A percentile compares a stretch with the other conserved stretches of the same genome.
These are phyloP conservation scores for Microdochium paspali DNA, from an alignment of 2,329 filamentous ascomycete genomes.

Conservation along the genomic window DNA sequence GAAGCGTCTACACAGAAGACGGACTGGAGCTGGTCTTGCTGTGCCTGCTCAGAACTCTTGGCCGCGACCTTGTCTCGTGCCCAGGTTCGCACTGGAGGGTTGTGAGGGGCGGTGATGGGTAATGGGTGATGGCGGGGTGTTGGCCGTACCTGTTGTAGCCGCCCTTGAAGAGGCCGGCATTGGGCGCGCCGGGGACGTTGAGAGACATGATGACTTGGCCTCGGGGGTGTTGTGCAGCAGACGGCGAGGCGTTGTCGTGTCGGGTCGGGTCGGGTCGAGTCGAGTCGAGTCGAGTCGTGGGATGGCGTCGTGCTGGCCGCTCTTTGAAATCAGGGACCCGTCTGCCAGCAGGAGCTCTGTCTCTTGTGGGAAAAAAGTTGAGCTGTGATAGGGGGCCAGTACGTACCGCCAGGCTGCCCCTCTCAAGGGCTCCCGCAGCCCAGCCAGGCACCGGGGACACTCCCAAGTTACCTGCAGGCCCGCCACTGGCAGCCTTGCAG, in stretches of 20 bases:
- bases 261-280: too few relatives aligned
- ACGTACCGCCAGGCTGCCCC: not conserved
- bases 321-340: constrained; percentile 2
- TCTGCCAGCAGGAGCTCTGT: not conserved
- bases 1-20: too few relatives aligned
- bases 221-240: not conserved
- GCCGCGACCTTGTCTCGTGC: too few relatives aligned
- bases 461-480: too few relatives aligned
- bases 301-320: not conserved
- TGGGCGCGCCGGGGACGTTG: constrained; percentile 89
- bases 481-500: not conserved
- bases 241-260: not conserved
- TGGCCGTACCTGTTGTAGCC: constrained; percentile 84
- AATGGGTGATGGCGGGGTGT: constrained; percentile 7
- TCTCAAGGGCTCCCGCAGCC: not conserved
- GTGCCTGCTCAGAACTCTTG: constrained; percentile 2
- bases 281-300: constrained; percentile 1
- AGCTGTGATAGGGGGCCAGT: not conserved
- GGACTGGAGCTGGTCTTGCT: too few relatives aligned
- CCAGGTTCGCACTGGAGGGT: too few relatives aligned
- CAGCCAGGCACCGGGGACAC: not conserved
- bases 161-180: constrained; percentile 86
- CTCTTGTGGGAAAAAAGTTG: constrained; percentile 3
- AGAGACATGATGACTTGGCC: constrained; percentile 64
- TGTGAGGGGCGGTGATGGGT: constrained; percentile 6